A percentile compares a stretch with the other conserved stretches of the same genome.
phyloP scores from a whole-genome alignment of 2,329 filamentous ascomycete species.

The Allantophomopsis lycopodina region DNA sequence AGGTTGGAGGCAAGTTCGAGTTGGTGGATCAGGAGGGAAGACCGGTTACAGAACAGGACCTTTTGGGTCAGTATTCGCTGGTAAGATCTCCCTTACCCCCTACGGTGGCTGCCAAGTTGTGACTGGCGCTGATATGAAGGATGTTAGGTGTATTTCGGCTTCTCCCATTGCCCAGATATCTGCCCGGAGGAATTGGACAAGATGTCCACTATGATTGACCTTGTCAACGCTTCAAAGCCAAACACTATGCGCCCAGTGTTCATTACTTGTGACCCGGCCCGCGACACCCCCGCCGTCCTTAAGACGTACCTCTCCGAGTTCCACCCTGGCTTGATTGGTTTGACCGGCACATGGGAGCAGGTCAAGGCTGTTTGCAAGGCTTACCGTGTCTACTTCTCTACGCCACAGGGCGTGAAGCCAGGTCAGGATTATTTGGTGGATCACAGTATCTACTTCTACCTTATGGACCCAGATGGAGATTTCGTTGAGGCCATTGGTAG shows the following conservation, averaged over 20 bases:
- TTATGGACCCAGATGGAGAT: conserved; percentile 97
- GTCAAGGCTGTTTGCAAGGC: conserved; percentile 91
- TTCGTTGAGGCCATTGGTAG: conserved; percentile 95
- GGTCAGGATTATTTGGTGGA: conserved; percentile 96
- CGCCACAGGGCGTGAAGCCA: conserved; percentile 73
- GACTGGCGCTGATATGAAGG: background rate
- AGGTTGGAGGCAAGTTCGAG: conserved; percentile 80
- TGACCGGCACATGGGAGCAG: conserved; percentile 89
- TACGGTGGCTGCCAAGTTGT: too few species aligned
- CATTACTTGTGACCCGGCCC: conserved; percentile 87
- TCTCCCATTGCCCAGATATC: conserved; percentile 96
- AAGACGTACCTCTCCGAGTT: conserved; percentile 85
- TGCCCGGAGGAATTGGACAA: conserved; percentile 99
- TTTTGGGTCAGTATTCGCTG: conserved; percentile 77
- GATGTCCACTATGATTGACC: conserved; percentile 91
- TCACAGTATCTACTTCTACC: conserved; percentile 98
- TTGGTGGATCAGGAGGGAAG: conserved; percentile 72
- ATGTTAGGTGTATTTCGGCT: conserved; percentile 87
- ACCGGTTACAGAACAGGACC: conserved; percentile 61
- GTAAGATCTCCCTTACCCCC: conserved; percentile 28
- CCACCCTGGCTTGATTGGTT: conserved; percentile 69
- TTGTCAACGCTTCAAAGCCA: conserved; percentile 30
- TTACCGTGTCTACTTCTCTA: conserved; percentile 95
- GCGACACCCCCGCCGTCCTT: conserved; percentile 75
- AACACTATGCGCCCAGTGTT: conserved; percentile 54